Base-by-base conservation (phyloP, 139 green algal species). In the Coelastrella sp. region DNA sequence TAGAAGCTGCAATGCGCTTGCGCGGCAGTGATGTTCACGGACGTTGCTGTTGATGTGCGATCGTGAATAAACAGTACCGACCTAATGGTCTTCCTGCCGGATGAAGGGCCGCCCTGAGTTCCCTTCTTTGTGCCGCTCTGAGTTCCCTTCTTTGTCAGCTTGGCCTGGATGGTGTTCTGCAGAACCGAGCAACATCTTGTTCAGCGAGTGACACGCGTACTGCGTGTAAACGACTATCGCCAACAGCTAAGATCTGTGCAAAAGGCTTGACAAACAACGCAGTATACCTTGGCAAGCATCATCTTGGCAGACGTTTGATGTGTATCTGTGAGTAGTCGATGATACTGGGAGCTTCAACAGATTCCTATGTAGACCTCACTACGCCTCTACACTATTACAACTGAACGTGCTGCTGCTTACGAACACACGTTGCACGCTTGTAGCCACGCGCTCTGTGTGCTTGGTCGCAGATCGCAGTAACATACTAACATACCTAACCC, bases 141-240 rank as follows among this genome's bases (percentile, higher is more conserved):
- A 43, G 78, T 76, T 7, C 35, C 60, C 78, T 84, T 84, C 78
- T 84, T 84, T 32, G 78, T 84, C 21, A 84, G 40, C 25, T 64
- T 45, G n/a, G 78, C 78, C 60, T 63, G 35, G 27, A 84, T 84
- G 78, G 60, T 84, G 78, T 75, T 84, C 78, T 84, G 57, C 76
- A 71, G 27, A 7, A 62, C 30, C 32, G 15, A 40, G 37, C 17
- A 43, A 34, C 40, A 23, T 51, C 53, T 27, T 9, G 17, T 27
- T 64, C 21, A 64, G 53, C 6, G 7, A 64, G 17, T 64, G 27
- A 34, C 5, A 64, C 5, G 53, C 21, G 21, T 15, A 11, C 48
- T 57, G 17, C 48, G 48, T 23, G 48, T 9, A 13, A 25, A 67
- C n/a, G 59, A 67, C 19, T 9, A 67, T 23, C 27, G 13, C 1